A percentile compares a stretch with the other conserved stretches of the same genome.
phyloP scores from a whole-genome alignment of 2,329 filamentous ascomycete genomes.

The Xylogone sp. region DNA sequence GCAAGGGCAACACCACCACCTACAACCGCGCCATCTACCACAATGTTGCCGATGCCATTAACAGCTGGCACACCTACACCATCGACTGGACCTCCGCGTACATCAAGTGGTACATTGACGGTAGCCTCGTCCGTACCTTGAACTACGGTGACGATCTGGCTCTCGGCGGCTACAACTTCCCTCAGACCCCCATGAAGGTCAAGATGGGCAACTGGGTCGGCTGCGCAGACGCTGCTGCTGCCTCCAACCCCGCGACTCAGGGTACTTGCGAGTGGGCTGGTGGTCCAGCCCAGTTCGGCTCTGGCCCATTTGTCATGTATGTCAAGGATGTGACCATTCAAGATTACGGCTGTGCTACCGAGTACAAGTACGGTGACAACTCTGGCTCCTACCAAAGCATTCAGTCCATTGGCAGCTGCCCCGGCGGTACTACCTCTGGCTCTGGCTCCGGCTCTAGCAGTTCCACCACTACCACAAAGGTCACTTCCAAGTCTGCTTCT shows the following conservation, averaged over 20 bases:
- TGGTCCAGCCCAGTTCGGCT: slow-evolving; percentile 43
- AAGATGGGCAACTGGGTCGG: slow-evolving; percentile 56
- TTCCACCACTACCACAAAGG: slow-evolving; percentile 6
- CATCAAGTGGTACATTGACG: slow-evolving; percentile 58
- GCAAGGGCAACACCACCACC: slow-evolving; percentile 49
- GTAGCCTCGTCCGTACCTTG: slow-evolving; percentile 41
- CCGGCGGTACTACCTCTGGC: slow-evolving; percentile 4
- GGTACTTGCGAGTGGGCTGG: slow-evolving; percentile 68
- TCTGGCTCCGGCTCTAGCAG: slow-evolving; percentile 4
- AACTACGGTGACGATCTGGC: slow-evolving; percentile 41
- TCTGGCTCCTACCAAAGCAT: slow-evolving; percentile 45
- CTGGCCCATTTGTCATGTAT: slow-evolving; percentile 47
- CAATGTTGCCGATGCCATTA: slow-evolving; percentile 26
- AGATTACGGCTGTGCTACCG: slow-evolving; percentile 45
- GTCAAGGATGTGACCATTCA: slow-evolving; percentile 45
- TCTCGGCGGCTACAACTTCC: slow-evolving; percentile 52
- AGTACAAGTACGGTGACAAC: slow-evolving; percentile 46
- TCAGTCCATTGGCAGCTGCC: slow-evolving; percentile 27
- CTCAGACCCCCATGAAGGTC: slow-evolving; percentile 66
- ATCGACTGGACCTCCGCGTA: slow-evolving; percentile 61
- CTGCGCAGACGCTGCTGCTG: slow-evolving; percentile 24
- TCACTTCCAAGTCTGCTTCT: too few species aligned
- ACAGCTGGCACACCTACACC: slow-evolving; percentile 59
- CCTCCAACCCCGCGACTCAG: slow-evolving; percentile 37
- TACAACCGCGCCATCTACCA: slow-evolving; percentile 42